Evolutionary conservation across 2,329 filamentous ascomycete genomes (phyloP).

Genomic region (Sclerotinia sclerotiorum): DNA sequence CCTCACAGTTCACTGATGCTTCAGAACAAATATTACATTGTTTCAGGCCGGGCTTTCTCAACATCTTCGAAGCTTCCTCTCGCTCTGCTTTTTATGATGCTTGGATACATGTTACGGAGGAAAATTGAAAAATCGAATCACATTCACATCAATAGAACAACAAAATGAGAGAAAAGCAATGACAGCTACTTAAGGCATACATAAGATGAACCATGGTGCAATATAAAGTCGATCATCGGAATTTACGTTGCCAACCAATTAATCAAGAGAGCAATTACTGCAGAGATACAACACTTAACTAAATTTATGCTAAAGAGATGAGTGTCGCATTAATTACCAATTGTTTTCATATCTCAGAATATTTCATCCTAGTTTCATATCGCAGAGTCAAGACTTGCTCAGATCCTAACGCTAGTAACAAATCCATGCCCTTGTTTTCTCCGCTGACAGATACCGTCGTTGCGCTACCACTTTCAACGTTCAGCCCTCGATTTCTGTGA

Average conservation of each 20-base stretch:
- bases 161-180: not conserved
- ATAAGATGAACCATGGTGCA: not conserved
- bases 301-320: not conserved
- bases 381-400: not conserved
- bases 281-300: not conserved
- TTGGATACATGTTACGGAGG: not conserved
- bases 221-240: not conserved
- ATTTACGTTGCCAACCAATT: not conserved
- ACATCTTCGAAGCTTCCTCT: not conserved
- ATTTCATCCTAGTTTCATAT: not conserved
- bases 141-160: not conserved
- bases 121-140: not conserved
- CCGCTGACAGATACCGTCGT: slow-evolving; percentile 99
- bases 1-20: not conserved
- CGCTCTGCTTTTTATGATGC: not conserved
- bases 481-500: slow-evolving; percentile 99
- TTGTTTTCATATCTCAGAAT: not conserved
- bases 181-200: not conserved
- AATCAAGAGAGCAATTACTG: not conserved
- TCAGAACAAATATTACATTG: too few relatives aligned
- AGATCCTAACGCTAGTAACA: slow-evolving; percentile 83
- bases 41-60: not conserved
- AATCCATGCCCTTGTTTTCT: slow-evolving; percentile 99
- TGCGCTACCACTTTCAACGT: slow-evolving; percentile 94
- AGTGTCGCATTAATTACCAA: not conserved